Base-by-base conservation (phyloP, 2,329 filamentous ascomycete species). In the Teratosphaeria destructans region DNA sequence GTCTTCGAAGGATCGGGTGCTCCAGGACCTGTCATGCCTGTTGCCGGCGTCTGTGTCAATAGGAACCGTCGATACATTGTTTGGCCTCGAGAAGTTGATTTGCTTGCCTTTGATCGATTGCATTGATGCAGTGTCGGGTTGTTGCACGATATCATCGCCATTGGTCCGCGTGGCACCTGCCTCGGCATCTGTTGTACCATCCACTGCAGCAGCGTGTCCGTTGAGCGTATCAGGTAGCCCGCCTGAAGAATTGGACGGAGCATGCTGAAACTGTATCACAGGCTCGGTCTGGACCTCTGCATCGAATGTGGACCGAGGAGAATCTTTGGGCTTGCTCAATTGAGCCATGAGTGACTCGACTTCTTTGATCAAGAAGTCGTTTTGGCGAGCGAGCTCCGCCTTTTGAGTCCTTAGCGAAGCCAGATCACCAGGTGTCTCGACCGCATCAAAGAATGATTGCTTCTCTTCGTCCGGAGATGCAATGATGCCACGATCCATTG, bases 1-100 rank as follows among this genome's bases (percentile, higher is more conserved):
- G n/a, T 72, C 68, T 49, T 74, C 71, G 57, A 74, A 73, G 4
- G 70, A 72, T 39, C 61, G 57, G 16, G 62, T 61, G 57, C 63
- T 64, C 64, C 61, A 64, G 12, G 62, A 32, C 11, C 29, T 37
- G 26, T 43, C 49, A 27, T 56, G 54, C 47, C 34, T 35, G 52
- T 16, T 52, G 34, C 23, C 47, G 52, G 56, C n/a, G 5, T 27
- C n/a, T 32, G 32, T 54, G 27, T 35, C 39, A 27, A 39, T 29
- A 26, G 23, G 27, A 54, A 47, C 26, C 52, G 27, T 19, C 6
- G 23, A 12, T 3, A 32, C 14, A 16, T 29, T 37, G 29, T 57
- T 23, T 29, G 52, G 58, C 26, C 58, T 23, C 10, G 23, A 29
- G 27, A 52, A 32, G 14, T 29, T 49, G 35, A 55, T 55, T n/a